Conservation (phyloP, 2,329 filamentous ascomycete genomes). For the Pseudogymnoascus pannorum region DNA sequence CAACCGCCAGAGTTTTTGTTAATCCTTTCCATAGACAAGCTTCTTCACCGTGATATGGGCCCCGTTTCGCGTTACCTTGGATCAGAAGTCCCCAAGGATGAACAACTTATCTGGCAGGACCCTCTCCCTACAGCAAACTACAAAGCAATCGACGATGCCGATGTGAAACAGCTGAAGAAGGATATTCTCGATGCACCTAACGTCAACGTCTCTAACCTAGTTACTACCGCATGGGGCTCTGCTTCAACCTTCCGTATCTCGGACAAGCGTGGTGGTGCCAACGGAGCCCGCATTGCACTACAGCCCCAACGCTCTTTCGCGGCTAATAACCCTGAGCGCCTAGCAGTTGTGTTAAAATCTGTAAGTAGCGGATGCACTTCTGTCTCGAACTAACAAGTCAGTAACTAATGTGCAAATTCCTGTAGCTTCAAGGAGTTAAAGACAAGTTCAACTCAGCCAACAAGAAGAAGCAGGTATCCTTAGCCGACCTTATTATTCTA, state of each 20-base stretch:
- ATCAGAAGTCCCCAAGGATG: constrained; percentile 49
- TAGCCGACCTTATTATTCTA: constrained; percentile 53
- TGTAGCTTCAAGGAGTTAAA: constrained; percentile 20
- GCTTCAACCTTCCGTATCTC: constrained; percentile 46
- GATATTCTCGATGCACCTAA: constrained; percentile 40
- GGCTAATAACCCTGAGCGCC: constrained; percentile 49
- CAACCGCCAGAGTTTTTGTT: constrained; percentile 22
- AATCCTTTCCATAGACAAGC: constrained; percentile 52
- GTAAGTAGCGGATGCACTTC: background rate
- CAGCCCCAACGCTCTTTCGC: constrained; percentile 48
- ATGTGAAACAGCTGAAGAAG: constrained; percentile 44
- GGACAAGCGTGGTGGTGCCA: constrained; percentile 55
- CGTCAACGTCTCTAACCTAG: constrained; percentile 40
- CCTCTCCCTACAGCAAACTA: constrained; percentile 42
- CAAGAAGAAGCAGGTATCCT: constrained; percentile 47
- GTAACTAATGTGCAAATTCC: background rate
- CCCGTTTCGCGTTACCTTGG: constrained; percentile 48
- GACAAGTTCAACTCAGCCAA: constrained; percentile 47
- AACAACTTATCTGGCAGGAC: constrained; percentile 47
- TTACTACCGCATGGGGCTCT: constrained; percentile 42
- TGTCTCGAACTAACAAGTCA: background rate
- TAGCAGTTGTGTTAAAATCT: background rate
- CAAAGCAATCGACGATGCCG: constrained; percentile 40
- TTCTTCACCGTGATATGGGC: constrained; percentile 54
- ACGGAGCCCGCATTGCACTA: constrained; percentile 51